Evolutionary conservation across 179 eudicot species (phyloP).

Genomic region (Spergularia azorica): DNA sequence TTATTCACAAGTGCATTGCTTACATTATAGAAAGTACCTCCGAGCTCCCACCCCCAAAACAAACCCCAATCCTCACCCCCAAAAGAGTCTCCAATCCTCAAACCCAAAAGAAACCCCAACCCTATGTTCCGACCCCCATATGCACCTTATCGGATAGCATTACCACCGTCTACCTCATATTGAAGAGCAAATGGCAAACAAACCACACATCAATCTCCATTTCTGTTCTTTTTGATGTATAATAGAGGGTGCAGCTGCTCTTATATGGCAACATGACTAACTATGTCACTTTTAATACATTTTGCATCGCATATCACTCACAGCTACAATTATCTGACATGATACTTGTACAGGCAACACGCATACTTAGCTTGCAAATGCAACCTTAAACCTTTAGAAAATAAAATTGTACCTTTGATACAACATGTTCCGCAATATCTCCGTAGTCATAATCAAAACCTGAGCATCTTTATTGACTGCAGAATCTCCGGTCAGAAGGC

Average conservation of each 20-base stretch:
- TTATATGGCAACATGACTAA: neutral
- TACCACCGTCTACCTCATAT: neutral
- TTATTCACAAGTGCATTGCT: neutral
- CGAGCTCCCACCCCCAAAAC: too few species aligned
- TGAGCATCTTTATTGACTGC: constrained; percentile 94
- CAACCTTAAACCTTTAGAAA: neutral
- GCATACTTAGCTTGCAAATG: neutral
- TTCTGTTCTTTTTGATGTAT: neutral
- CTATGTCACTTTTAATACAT: neutral
- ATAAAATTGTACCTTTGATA: constrained; percentile 63
- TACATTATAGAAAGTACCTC: too few species aligned
- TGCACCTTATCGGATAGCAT: neutral
- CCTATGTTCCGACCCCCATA: too few species aligned
- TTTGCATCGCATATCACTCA: neutral
- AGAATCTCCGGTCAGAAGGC: constrained; percentile 98
- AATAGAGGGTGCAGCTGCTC: neutral
- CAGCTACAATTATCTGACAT: neutral
- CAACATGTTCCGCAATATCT: constrained; percentile 94
- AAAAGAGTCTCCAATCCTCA: too few species aligned
- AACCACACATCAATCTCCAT: neutral
- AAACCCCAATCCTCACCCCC: too few species aligned
- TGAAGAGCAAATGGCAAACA: neutral
- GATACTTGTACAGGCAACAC: neutral
- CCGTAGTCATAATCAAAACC: constrained; percentile 95
- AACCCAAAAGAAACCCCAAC: too few species aligned